Conservation (phyloP, 805 yeast genomes). For the Zygosaccharomyces pseudorouxii region DNA sequence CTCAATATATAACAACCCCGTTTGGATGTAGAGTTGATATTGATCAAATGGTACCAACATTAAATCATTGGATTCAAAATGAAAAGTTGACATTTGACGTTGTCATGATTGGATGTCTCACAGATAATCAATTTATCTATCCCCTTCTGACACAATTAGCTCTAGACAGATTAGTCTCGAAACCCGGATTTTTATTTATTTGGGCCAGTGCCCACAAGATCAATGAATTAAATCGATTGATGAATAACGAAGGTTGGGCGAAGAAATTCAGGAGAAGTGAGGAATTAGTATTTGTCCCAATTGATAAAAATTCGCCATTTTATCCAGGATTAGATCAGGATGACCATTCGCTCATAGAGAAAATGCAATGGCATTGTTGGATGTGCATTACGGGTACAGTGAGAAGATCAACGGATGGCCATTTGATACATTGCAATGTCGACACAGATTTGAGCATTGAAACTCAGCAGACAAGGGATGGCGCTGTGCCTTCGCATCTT, state of each 20-base stretch:
- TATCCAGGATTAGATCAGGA: constrained; percentile 55
- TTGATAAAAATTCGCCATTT: constrained; percentile 58
- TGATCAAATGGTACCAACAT: constrained; percentile 49
- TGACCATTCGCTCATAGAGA: constrained; percentile 50
- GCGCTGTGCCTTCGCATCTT: constrained; percentile 66
- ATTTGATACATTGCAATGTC: constrained; percentile 84
- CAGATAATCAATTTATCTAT: constrained; percentile 64
- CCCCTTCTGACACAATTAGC: constrained; percentile 65
- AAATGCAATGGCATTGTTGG: constrained; percentile 95
- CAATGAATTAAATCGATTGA: constrained; percentile 52
- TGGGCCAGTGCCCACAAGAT: constrained; percentile 83
- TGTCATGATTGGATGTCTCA: constrained; percentile 84
- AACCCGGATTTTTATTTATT: constrained; percentile 79
- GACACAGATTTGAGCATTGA: constrained; percentile 86
- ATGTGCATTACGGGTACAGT: constrained; percentile 97
- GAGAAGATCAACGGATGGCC: constrained; percentile 75
- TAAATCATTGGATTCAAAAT: constrained; percentile 57
- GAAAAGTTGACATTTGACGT: constrained; percentile 73
- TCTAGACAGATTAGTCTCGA: constrained; percentile 65
- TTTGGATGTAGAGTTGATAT: constrained; percentile 57
- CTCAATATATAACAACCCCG: constrained; percentile 52
- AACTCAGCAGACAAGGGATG: constrained; percentile 37
- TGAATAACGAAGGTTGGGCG: constrained; percentile 52
- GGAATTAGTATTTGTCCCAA: constrained; percentile 77
- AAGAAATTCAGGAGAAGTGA: constrained; percentile 81